Evolutionary conservation across 2,329 filamentous ascomycete genomes (phyloP).

Genomic region (Paecilomyces sp.): DNA sequence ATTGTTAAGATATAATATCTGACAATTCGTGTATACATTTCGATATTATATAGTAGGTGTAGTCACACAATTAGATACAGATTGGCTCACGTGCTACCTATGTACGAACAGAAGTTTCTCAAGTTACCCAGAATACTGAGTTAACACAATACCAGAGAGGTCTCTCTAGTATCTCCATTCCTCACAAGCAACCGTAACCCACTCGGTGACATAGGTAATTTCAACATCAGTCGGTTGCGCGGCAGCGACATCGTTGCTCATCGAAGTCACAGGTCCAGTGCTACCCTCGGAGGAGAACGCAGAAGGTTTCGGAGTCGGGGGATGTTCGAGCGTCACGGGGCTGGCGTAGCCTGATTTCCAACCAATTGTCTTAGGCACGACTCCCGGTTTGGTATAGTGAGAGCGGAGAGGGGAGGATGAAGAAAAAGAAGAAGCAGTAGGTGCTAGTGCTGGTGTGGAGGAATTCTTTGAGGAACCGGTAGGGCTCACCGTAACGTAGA

Average conservation of each 20-base stretch:
- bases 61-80: no score
- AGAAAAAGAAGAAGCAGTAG: slow-evolving; percentile 5
- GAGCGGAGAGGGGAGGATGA: slow-evolving; percentile 1
- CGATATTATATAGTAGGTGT: no score
- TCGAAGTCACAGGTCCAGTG: background rate
- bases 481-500: slow-evolving; percentile 14
- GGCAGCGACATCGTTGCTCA: background rate
- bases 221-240: background rate
- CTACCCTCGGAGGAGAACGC: background rate
- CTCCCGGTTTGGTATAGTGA: slow-evolving; percentile 13
- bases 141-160: background rate
- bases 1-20: no score
- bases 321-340: slow-evolving; percentile 14
- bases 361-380: slow-evolving; percentile 19
- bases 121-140: background rate
- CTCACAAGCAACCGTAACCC: background rate
- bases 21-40: no score
- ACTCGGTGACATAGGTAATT: background rate
- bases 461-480: slow-evolving; percentile 7
- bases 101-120: no score
- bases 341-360: slow-evolving; percentile 18
- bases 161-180: background rate
- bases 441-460: slow-evolving; percentile 5
- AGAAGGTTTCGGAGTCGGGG: background rate
- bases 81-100: no score